phyloP scores from a whole-genome alignment of 768 basidiomycete species.

The Gautieria morchelliformis region DNA sequence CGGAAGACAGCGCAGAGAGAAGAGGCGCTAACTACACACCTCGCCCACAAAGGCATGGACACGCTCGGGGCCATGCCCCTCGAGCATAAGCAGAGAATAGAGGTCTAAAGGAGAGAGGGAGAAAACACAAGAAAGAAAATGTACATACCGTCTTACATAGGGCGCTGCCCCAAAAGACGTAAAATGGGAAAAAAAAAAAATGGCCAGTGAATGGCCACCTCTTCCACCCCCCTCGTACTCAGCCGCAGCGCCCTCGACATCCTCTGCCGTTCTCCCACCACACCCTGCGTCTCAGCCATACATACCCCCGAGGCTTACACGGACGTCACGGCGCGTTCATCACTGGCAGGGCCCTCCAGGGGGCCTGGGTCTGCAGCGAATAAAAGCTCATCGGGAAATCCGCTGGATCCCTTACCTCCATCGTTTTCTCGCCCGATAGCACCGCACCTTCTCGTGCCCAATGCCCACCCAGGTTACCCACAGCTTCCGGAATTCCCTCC shows the following conservation, averaged over 20 bases:
- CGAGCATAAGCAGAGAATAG: no score
- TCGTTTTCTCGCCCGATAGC: constrained; percentile 6
- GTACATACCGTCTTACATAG: no score
- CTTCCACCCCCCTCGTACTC: neutral
- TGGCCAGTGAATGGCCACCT: neutral
- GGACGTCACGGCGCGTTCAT: neutral
- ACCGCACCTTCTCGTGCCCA: neutral
- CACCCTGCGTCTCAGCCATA: neutral
- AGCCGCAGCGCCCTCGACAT: neutral
- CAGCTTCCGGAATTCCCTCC: constrained; percentile 19
- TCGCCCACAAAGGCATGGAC: no score
- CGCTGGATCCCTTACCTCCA: constrained; percentile 1
- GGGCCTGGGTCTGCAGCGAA: neutral
- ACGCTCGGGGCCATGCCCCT: no score
- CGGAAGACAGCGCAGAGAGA: no score
- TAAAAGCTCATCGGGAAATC: neutral
- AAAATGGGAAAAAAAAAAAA: no score
- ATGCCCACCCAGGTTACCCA: neutral
- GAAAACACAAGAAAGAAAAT: no score
- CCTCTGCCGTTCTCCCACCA: neutral
- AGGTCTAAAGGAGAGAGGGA: no score
- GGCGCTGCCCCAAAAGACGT: no score
- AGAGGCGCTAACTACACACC: no score
- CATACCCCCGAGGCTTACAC: neutral
- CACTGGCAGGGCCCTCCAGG: neutral